Conservation (phyloP, 257 asterid genomes). For the Verbena officinalis region DNA sequence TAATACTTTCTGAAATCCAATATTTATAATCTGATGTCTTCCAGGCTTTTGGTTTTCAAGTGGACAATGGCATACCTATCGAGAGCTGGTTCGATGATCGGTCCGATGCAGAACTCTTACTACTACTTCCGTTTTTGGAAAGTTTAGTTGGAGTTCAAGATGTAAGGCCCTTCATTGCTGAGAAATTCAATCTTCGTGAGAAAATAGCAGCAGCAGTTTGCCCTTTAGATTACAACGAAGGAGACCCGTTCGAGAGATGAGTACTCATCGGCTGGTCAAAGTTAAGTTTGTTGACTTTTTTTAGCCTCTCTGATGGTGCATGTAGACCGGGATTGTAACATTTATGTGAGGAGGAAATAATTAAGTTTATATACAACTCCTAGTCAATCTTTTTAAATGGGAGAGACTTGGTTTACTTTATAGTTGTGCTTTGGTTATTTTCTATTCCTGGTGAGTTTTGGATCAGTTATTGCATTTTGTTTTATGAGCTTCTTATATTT, state of each 20-base stretch:
- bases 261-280: neutral
- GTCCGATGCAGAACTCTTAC: constrained; percentile 63
- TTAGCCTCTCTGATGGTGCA: constrained; percentile 19
- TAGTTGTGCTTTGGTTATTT: neutral
- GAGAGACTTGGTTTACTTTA: constrained; percentile 10
- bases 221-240: constrained; percentile 48
- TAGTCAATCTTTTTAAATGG: constrained; percentile 15
- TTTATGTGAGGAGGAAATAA: constrained; percentile 28
- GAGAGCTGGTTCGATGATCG: constrained; percentile 97
- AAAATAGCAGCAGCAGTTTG: constrained; percentile 76
- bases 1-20: neutral
- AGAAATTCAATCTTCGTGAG: constrained; percentile 69
- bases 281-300: neutral
- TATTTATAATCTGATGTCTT: neutral
- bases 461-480: neutral
- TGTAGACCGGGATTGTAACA: constrained; percentile 23
- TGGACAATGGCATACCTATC: constrained; percentile 96
- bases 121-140: constrained; percentile 82
- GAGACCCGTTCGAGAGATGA: constrained; percentile 50
- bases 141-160: constrained; percentile 79
- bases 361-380: constrained; percentile 26
- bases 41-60: constrained; percentile 98
- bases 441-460: neutral
- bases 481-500: neutral
- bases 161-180: constrained; percentile 79